These are phyloP conservation scores for Schwanniomyces pseudopolymorphus DNA, from an alignment of 805 yeast species.

Conservation along the genomic window DNA sequence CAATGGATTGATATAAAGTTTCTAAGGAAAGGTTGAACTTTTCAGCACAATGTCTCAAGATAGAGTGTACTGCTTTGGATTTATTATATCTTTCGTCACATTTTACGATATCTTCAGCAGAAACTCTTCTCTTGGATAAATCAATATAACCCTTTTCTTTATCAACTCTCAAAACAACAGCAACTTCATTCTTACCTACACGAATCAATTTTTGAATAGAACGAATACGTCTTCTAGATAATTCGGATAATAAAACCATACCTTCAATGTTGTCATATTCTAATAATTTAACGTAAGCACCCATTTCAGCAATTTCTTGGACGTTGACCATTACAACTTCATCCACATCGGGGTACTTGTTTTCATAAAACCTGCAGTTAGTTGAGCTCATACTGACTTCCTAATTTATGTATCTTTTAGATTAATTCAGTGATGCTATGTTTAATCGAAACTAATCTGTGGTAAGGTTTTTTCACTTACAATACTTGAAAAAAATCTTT, in stretches of 20 bases:
- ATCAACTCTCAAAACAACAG: conserved; percentile 95
- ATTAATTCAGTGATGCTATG: not conserved
- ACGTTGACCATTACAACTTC: conserved; percentile 99
- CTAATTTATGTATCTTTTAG: not conserved
- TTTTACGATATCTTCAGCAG: conserved; percentile 94
- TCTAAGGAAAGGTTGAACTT: conserved; percentile 88
- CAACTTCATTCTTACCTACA: conserved; percentile 98
- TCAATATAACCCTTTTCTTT: conserved; percentile 98
- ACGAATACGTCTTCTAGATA: conserved; percentile 97
- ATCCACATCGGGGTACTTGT: conserved; percentile 97
- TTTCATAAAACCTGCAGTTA: conserved; percentile 94
- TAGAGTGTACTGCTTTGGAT: conserved; percentile 97
- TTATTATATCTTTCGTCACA: conserved; percentile 98
- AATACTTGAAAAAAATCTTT: not conserved
- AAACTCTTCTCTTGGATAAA: conserved; percentile 94
- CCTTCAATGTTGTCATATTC: conserved; percentile 99
- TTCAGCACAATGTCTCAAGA: conserved; percentile 96
- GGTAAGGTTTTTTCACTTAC: not conserved
- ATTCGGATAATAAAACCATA: conserved; percentile 92
- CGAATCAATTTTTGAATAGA: conserved; percentile 96
- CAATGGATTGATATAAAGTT: conserved; percentile 79
- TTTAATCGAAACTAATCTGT: not conserved
- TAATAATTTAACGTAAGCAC: conserved; percentile 92
- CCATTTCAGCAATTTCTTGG: conserved; percentile 98
- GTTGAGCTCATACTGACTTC: conserved; percentile 65